Evolutionary conservation across 2,329 filamentous ascomycete species (phyloP), one percentile per base, ranked within the genome.

Genomic region (Trichoderma sp.): DNA sequence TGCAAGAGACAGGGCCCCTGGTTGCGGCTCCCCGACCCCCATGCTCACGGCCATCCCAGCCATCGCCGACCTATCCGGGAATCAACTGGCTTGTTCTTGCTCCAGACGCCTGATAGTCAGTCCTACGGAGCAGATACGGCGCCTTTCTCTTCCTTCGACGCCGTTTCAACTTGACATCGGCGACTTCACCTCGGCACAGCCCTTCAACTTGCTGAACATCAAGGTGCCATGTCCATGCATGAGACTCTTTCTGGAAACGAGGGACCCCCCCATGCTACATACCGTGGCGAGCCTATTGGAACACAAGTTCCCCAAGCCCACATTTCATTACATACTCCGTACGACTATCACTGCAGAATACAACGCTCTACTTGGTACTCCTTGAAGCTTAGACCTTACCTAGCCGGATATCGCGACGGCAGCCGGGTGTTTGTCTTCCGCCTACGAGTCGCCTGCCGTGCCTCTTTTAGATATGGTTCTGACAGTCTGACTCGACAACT

Each of bases 401-500:
- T 43, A 50, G 32, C 57, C 66, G 66, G 66, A 50, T 68, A 61
- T 68, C 66, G 66, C 66, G 57, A 39, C 66, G 66, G 66, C 55
- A 68, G 66, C 66, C 66, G 57, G 66, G 39, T 57, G 30, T 55
- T 36, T 68, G 57, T 39, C 47, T 62, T 68, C 66, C 57, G 66
- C 55, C 20, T 53, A 62, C 39, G 57, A 68, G 66, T 62, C 66
- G 57, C 66, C 20, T 61, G 70, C 55, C 64, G 55, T 61, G 57
- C 64, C 64, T 68, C 30, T 68, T 71, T 71, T 68, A 71, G 70
- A 71, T 71, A 71, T 63, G 30, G 70, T 71, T 71, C 64, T 71
- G 63, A 68, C 63, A 63, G 32, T 26, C 55, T 71, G 64, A 71
- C 64, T 71, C 70, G 57, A 61, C 39, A 32, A 57, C 32, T 53